Percentiles rank a stretch among this genome's conserved stretches.
Evolutionary conservation across 176 grass and related monocot genomes (phyloP).

Genomic region (Dendrocalamus sinicus): DNA sequence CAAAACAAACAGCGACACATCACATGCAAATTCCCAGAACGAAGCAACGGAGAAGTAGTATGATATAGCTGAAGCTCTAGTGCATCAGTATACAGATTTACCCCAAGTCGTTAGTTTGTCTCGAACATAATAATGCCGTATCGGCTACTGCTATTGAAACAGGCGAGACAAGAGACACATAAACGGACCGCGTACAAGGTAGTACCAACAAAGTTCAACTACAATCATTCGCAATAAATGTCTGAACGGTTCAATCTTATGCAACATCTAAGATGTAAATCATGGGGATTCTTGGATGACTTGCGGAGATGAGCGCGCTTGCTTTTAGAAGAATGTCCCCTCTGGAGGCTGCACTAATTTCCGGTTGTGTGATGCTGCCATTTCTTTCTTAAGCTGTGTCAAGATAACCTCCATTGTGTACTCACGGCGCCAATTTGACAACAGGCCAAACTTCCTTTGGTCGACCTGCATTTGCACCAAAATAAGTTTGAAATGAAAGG

Average conservation of each 20-base stretch:
- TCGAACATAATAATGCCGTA: conserved; percentile 21
- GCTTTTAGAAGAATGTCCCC: conserved; percentile 36
- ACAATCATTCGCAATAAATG: conserved; percentile 37
- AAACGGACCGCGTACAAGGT: not conserved
- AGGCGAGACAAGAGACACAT: not conserved
- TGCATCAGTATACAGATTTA: conserved; percentile 4
- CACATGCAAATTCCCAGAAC: not conserved
- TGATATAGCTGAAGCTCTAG: conserved; percentile 13
- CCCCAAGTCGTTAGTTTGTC: conserved; percentile 1
- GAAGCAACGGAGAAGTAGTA: not conserved
- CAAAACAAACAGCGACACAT: not conserved
- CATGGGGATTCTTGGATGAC: not conserved
- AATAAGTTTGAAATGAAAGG: not conserved
- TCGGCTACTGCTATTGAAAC: not conserved
- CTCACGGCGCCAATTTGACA: conserved; percentile 42
- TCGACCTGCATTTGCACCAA: conserved; percentile 32
- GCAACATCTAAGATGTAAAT: conserved; percentile 17
- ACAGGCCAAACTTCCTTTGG: conserved; percentile 39
- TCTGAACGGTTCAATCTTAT: conserved; percentile 6
- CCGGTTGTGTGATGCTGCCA: conserved; percentile 38
- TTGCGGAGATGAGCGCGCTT: not conserved
- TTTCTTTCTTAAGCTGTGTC: conserved; percentile 50
- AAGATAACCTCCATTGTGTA: conserved; percentile 46
- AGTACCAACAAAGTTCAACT: conserved; percentile 17
- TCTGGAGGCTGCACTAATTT: conserved; percentile 49